phyloP scores from a whole-genome alignment of 805 yeast genomes.

The Pachysolen tannophilus region DNA sequence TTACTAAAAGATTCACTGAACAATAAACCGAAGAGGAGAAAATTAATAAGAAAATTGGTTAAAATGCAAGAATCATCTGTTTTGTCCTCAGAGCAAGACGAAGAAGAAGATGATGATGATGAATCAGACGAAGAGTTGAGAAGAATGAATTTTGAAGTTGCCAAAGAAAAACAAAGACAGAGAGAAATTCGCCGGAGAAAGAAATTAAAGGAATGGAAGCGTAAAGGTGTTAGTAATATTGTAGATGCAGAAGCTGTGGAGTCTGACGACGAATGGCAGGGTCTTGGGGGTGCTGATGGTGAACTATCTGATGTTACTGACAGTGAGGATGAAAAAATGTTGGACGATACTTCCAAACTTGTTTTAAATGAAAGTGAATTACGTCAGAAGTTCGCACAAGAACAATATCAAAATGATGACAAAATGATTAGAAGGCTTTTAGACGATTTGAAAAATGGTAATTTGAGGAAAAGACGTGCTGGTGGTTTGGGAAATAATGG shows the following conservation, averaged over 20 bases:
- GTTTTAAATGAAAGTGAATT: constrained; percentile 52
- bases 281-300: constrained; percentile 69
- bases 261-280: constrained; percentile 85
- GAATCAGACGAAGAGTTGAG: constrained; percentile 29
- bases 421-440: constrained; percentile 57
- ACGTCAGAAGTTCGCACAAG: constrained; percentile 48
- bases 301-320: constrained; percentile 51
- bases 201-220: constrained; percentile 44
- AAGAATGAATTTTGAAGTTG: constrained; percentile 11
- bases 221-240: constrained; percentile 48
- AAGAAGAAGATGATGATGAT: constrained; percentile 25
- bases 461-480: constrained; percentile 45
- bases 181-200: constrained; percentile 17
- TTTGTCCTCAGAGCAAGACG: constrained; percentile 12
- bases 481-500: constrained; percentile 45
- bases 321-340: constrained; percentile 71
- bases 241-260: constrained; percentile 82
- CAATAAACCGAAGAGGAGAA: constrained; percentile 5
- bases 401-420: constrained; percentile 54
- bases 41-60: constrained; percentile 13
- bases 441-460: constrained; percentile 67
- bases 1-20: constrained; percentile 2
- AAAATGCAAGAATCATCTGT: constrained; percentile 8
- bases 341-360: constrained; percentile 58
- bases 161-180: constrained; percentile 17